Evolutionary conservation across 2,329 filamentous ascomycete species (phyloP).

Genomic region (Rutstroemia sp.): DNA sequence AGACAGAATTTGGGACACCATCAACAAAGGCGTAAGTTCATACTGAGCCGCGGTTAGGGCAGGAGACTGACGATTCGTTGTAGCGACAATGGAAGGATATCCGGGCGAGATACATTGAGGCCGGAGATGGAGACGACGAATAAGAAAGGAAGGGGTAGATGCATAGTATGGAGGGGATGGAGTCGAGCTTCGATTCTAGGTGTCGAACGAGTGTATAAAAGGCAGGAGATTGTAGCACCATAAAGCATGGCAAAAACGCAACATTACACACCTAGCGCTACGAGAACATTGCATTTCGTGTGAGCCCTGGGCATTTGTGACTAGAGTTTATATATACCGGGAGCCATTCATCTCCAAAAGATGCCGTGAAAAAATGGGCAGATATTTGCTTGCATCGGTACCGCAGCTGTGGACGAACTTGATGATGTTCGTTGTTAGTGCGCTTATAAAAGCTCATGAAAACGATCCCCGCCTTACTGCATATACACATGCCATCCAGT

Average conservation of each 20-base stretch:
- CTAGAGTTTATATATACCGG: too few relatives aligned
- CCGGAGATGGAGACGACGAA: constrained; percentile 54
- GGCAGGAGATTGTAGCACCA: constrained; percentile 18
- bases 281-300: background rate
- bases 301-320: too few relatives aligned
- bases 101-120: constrained; percentile 76
- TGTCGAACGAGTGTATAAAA: constrained; percentile 25
- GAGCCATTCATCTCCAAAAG: too few relatives aligned
- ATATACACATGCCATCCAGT: background rate
- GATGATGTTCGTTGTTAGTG: background rate
- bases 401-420: too few relatives aligned
- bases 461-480: background rate
- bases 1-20: constrained; percentile 80
- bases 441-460: constrained; percentile 4
- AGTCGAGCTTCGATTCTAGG: constrained; percentile 1
- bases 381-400: too few relatives aligned
- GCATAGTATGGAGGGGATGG: background rate
- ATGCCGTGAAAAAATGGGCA: too few relatives aligned
- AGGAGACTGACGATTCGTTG: constrained; percentile 28
- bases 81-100: constrained; percentile 99
- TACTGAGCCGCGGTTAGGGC: background rate
- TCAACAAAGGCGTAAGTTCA: constrained; percentile 82
- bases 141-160: constrained; percentile 9
- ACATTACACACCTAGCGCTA: background rate
- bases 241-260: constrained; percentile 8